These are phyloP conservation scores for Scedosporium dehoogii DNA, from an alignment of 2,329 filamentous ascomycete species.

Conservation along the genomic window DNA sequence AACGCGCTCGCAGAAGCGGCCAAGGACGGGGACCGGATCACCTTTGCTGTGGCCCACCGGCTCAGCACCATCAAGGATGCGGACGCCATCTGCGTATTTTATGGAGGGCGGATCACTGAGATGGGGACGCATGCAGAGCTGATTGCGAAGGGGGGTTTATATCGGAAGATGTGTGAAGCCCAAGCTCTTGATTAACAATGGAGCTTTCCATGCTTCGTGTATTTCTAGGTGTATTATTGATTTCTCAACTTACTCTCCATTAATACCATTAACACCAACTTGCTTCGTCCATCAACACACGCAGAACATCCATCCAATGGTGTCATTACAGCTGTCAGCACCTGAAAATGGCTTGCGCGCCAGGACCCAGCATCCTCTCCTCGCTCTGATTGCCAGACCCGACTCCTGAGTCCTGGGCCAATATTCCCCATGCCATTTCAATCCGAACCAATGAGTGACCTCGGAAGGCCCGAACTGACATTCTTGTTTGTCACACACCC, in stretches of 20 bases:
- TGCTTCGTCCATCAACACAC: too few relatives aligned
- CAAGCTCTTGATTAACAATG: slow-evolving; percentile 24
- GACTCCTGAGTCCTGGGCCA: too few relatives aligned
- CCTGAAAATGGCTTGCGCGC: too few relatives aligned
- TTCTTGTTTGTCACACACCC: too few relatives aligned
- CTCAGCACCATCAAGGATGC: slow-evolving; percentile 45
- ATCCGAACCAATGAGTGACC: too few relatives aligned
- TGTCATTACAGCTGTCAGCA: too few relatives aligned
- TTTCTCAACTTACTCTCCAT: neutral
- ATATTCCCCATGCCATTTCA: too few relatives aligned
- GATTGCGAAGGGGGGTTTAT: slow-evolving; percentile 35
- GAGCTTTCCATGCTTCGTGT: neutral
- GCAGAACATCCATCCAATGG: too few relatives aligned
- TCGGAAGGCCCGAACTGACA: too few relatives aligned
- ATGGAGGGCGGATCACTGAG: slow-evolving; percentile 45
- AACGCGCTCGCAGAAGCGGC: slow-evolving; percentile 41
- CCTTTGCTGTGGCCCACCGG: slow-evolving; percentile 57
- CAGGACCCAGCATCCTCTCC: too few relatives aligned
- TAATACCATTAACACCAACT: too few relatives aligned
- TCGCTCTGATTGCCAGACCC: too few relatives aligned
- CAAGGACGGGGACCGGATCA: slow-evolving; percentile 30
- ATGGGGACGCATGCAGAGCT: slow-evolving; percentile 52
- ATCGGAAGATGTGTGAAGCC: slow-evolving; percentile 42
- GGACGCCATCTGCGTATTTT: slow-evolving; percentile 54
- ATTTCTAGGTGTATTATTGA: neutral